These are phyloP conservation scores for Moesziomyces globuligerus DNA, from an alignment of 1,284 basidiomycete genomes.

Conservation along the genomic window DNA sequence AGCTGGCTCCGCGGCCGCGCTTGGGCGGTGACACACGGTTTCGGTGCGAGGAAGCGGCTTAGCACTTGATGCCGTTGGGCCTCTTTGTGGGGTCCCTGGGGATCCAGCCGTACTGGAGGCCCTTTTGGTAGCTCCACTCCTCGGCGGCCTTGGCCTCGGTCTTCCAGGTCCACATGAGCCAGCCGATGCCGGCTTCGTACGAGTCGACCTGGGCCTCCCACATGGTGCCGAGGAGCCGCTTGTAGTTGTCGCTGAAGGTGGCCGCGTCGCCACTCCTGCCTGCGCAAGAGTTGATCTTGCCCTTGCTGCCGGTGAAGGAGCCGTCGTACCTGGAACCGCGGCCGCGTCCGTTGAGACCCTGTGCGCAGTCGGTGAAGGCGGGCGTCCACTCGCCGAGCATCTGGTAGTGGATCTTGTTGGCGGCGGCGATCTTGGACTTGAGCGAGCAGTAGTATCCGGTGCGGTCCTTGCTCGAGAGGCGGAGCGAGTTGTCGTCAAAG, in stretches of 20 bases:
- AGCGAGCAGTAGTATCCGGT: constrained; percentile 57
- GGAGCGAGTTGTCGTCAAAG: constrained; percentile 47
- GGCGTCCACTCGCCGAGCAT: constrained; percentile 67
- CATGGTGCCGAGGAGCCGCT: constrained; percentile 80
- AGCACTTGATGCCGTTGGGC: constrained; percentile 34
- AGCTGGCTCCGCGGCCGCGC: neutral
- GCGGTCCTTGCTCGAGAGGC: constrained; percentile 43
- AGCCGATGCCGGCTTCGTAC: constrained; percentile 72
- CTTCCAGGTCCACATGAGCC: constrained; percentile 88
- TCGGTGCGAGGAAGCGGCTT: neutral
- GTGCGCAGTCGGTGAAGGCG: constrained; percentile 85
- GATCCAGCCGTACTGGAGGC: constrained; percentile 64
- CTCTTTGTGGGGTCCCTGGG: constrained; percentile 45
- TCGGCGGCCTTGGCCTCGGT: constrained; percentile 68
- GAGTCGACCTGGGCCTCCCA: constrained; percentile 80
- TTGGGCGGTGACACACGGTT: too few species aligned
- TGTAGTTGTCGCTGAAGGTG: constrained; percentile 80
- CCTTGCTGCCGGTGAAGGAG: constrained; percentile 68
- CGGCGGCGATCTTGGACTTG: constrained; percentile 45
- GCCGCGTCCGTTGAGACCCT: constrained; percentile 75
- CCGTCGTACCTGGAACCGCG: constrained; percentile 84
- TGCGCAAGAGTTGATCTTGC: constrained; percentile 76
- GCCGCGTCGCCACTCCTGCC: constrained; percentile 78
- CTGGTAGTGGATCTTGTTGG: constrained; percentile 54
- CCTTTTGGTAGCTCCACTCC: constrained; percentile 66